A percentile compares a stretch with the other conserved stretches of the same genome.
These are phyloP conservation scores for Castanea sativa DNA, from an alignment of 306 rosid species.

Conservation along the genomic window DNA sequence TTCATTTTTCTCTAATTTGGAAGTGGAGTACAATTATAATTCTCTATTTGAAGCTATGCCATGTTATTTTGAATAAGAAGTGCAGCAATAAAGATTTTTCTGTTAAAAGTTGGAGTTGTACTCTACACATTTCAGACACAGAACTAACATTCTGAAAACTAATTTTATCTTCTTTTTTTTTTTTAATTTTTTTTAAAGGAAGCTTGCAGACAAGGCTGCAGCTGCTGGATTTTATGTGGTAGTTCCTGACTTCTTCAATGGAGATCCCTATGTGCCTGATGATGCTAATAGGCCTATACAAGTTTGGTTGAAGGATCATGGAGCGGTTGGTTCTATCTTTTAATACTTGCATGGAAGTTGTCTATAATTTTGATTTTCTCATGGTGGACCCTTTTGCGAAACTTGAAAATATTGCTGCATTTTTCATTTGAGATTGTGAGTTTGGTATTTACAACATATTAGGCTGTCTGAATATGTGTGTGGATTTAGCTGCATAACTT, in stretches of 20 bases:
- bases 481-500: not conserved
- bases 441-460: too few species aligned
- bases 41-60: not conserved
- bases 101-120: too few species aligned
- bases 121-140: too few species aligned
- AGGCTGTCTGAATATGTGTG: not conserved
- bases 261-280: conserved; percentile 52
- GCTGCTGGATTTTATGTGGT: conserved; percentile 73
- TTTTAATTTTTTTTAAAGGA: conserved; percentile 35
- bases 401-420: too few species aligned
- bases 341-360: not conserved
- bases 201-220: conserved; percentile 79
- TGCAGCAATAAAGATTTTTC: too few species aligned
- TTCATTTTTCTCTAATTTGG: not conserved
- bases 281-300: conserved; percentile 31
- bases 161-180: not conserved
- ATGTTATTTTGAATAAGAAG: not conserved
- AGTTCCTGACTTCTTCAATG: conserved; percentile 61
- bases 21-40: not conserved
- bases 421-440: too few species aligned
- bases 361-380: not conserved
- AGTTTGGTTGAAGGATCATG: conserved; percentile 61
- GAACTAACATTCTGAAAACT: not conserved
- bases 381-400: too few species aligned
- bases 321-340: conserved; percentile 47